phyloP scores from a whole-genome alignment of 108 stramenopile genomes.

The Pseudonitzschia delicatissima region DNA sequence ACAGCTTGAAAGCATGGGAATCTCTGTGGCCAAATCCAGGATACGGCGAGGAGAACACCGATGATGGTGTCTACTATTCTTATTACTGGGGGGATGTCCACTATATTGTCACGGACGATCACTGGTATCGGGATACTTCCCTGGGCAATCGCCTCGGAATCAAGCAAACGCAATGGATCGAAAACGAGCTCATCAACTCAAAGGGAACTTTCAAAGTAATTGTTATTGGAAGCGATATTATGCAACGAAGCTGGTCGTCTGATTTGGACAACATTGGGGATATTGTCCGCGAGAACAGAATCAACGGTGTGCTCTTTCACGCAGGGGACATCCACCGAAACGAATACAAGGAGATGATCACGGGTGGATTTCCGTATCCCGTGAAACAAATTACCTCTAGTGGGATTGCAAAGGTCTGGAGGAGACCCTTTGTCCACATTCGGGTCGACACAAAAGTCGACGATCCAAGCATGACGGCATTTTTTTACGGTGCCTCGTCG shows the following conservation, averaged over 20 bases:
- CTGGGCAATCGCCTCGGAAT: conserved; percentile 13
- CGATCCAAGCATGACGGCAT: conserved; percentile 18
- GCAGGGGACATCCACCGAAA: conserved; percentile 37
- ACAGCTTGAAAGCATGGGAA: conserved; percentile 13
- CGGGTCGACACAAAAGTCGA: conserved; percentile 16
- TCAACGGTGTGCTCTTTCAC: conserved; percentile 26
- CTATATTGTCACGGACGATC: conserved; percentile 28
- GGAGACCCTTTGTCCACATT: conserved; percentile 23
- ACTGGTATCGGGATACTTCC: conserved; percentile 18
- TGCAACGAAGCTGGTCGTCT: conserved; percentile 11
- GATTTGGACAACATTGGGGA: conserved; percentile 25
- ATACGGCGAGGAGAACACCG: background rate
- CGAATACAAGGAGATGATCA: conserved; percentile 17
- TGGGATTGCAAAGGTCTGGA: conserved; percentile 32
- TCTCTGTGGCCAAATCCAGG: conserved; percentile 28
- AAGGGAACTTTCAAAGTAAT: conserved; percentile 29
- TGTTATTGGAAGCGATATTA: conserved; percentile 25
- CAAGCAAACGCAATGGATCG: conserved; percentile 24
- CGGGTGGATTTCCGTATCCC: conserved; percentile 19
- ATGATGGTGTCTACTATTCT: conserved; percentile 21
- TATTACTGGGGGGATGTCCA: conserved; percentile 26
- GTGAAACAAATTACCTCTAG: conserved; percentile 25
- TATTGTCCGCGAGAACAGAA: conserved; percentile 1
- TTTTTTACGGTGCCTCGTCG: conserved; percentile 22
- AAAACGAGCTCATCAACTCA: conserved; percentile 1